phyloP scores from a whole-genome alignment of 805 yeast genomes.

The Candida ovalis region DNA sequence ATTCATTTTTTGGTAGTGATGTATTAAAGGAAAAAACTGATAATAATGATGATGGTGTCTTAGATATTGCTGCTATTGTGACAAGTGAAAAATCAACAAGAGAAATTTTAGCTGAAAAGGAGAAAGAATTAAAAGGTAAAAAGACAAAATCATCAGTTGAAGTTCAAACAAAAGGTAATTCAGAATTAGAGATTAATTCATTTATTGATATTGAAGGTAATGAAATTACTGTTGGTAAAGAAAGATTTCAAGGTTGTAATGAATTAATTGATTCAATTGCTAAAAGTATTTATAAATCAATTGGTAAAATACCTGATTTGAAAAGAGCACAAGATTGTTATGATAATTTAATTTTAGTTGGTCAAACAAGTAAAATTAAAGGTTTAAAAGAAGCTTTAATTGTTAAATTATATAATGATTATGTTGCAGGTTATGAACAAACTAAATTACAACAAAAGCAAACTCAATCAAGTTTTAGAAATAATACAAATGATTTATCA shows the following conservation, averaged over 20 bases:
- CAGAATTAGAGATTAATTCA: conserved; percentile 67
- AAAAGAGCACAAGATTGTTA: conserved; percentile 76
- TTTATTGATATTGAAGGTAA: conserved; percentile 61
- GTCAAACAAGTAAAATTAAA: conserved; percentile 68
- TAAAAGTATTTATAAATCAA: conserved; percentile 46
- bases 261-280: conserved; percentile 54
- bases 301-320: conserved; percentile 55
- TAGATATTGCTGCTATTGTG: conserved; percentile 88
- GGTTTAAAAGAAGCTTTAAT: conserved; percentile 75
- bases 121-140: conserved; percentile 19
- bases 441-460: conserved; percentile 12
- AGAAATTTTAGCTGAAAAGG: conserved; percentile 35
- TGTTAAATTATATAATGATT: conserved; percentile 40
- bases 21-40: conserved; percentile 32
- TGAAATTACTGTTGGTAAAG: conserved; percentile 73
- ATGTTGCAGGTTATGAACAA: conserved; percentile 19
- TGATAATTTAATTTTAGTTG: conserved; percentile 77
- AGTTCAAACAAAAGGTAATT: conserved; percentile 40
- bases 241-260: conserved; percentile 79
- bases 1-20: conserved; percentile 58
- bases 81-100: conserved; percentile 66
- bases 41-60: conserved; percentile 61
- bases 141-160: conserved; percentile 11
- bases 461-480: conserved; percentile 27
- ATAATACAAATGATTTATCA: conserved; percentile 21